Evolutionary conservation across 768 basidiomycete genomes (phyloP), one percentile per base, ranked within the genome.

Genomic region (Mrakia gelida): DNA sequence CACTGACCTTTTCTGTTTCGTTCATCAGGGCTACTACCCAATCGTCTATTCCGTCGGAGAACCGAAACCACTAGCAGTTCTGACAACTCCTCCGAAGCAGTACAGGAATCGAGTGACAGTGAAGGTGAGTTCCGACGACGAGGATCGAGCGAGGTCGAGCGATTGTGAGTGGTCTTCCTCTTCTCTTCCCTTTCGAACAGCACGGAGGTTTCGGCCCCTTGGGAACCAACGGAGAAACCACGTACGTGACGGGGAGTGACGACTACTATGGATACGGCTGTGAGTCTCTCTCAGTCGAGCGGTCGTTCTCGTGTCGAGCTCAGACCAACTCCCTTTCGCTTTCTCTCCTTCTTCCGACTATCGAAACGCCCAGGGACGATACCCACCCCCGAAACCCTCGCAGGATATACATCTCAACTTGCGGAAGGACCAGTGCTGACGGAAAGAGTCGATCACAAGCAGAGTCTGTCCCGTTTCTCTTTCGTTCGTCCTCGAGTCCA

Each of bases 231-330:
- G 67, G 67, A 18, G 67, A 70, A 26, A 41, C 38, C 3, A 70
- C 38, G 0, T 70, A 70, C 18, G 67, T 70, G 23, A 70, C 67
- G 8, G 67, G 67, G 10, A 23, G 18, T 1, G 67, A 70, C 41
- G 67, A 70, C 41, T 70, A 41, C 38, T 70, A 70, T n/a, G 67
- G 67, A 38, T 70, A 70, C 34, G 67, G 67, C 1, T 70, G 67
- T 52, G 18, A 52, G 49, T 21, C 1, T 52, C 49, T 52, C 45
- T 52, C 49, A 10, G 15, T 18, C 18, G 15, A 45, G 8, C 38
- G 38, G 38, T 45, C 45, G 11, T 52, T 52, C 18, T 21, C 45
- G 45, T 52, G 16, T 13, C 38, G 38, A 38, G 38, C 15, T 52
- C 49, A 16, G 3, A 1, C 49, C 49, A 45, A 52, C 15, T 21